Evolutionary conservation across 1,284 basidiomycete species (phyloP).

Genomic region (Austroboletus novae-zelandiae): DNA sequence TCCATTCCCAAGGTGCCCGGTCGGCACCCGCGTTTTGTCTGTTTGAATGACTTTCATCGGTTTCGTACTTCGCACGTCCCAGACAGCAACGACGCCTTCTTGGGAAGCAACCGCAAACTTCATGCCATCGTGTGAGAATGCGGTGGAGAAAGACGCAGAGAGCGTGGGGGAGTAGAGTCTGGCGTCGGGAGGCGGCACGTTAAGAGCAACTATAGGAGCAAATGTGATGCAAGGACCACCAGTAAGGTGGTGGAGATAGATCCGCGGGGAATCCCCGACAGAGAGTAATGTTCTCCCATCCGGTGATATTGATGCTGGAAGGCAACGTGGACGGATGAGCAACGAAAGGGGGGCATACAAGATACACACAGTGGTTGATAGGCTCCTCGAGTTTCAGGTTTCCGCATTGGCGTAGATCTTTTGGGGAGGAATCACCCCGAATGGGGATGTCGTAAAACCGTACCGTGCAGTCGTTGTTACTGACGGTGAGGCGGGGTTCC

Average conservation of each 20-base stretch:
- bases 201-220: slow-evolving; percentile 52
- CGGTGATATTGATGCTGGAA: slow-evolving; percentile 75
- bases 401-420: slow-evolving; percentile 50
- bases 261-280: slow-evolving; percentile 82
- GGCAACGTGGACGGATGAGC: slow-evolving; percentile 11
- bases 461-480: slow-evolving; percentile 80
- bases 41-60: slow-evolving; percentile 67
- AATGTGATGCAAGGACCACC: slow-evolving; percentile 58
- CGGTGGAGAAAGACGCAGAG: slow-evolving; percentile 78
- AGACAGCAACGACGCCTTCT: slow-evolving; percentile 78
- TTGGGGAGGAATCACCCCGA: slow-evolving; percentile 40
- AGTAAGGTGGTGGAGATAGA: slow-evolving; percentile 70
- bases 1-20: slow-evolving; percentile 38
- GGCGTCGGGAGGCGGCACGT: slow-evolving; percentile 52
- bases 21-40: slow-evolving; percentile 42
- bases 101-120: slow-evolving; percentile 87
- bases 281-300: slow-evolving; percentile 81
- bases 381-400: slow-evolving; percentile 62
- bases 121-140: slow-evolving; percentile 75
- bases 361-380: slow-evolving; percentile 58
- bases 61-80: slow-evolving; percentile 73
- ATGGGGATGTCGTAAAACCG: slow-evolving; percentile 73
- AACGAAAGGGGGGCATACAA: slow-evolving; percentile 32
- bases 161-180: slow-evolving; percentile 43
- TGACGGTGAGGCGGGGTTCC: slow-evolving; percentile 74